Base-by-base conservation (phyloP, 768 basidiomycete genomes). In the Pulveroboletus ravenelii region DNA sequence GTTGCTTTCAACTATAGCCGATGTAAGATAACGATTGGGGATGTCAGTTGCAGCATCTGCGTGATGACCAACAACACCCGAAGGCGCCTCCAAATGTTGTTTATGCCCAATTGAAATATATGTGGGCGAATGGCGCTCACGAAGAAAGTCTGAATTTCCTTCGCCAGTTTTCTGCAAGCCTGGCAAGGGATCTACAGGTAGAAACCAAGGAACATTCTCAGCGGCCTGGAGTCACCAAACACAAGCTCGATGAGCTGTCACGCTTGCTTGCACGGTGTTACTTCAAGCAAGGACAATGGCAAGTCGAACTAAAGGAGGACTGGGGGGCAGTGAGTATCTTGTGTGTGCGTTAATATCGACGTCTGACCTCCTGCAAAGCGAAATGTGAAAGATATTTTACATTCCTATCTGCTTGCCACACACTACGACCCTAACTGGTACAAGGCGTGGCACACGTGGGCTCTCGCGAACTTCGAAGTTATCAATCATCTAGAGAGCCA, bases 371-470 rank as follows among this genome's bases (percentile, higher is more conserved):
- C 34, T 6, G 25, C 42, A 30, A 61, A 93, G 90, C 76, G 85
- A 53, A 86, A 90, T 50, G 81, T 87, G 20, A 80, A 84, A 45
- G 85, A 88, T 39, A 91, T 97, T 49, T 72, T 99, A 7, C 80
- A 85, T 56, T 84, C 89, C 5, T 97, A 96, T 69, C 76, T 79
- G 45, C 76, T 86, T 29, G 90, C 96, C 0, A 98, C 96, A 2
- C 85, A 87, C 59, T 90, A 90, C 56, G 95, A 98, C 65, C 82
- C 87, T 5, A 76, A 78, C n/a, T 99, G 96, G 96, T 97, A 97
- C 70, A 97, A 99, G 66, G 96, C 95, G 15, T 98, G 94, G 94
- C 96, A 99, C 62, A 93, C 92, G 1, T 99, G 93, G 93, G 95
- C 96, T 2, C 74, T 98, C 47, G 87, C 93, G 3, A 97, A 98